Percentiles rank a stretch among this genome's conserved stretches.
phyloP scores from a whole-genome alignment of 768 basidiomycete genomes.

The Nidularia pulvinata region DNA sequence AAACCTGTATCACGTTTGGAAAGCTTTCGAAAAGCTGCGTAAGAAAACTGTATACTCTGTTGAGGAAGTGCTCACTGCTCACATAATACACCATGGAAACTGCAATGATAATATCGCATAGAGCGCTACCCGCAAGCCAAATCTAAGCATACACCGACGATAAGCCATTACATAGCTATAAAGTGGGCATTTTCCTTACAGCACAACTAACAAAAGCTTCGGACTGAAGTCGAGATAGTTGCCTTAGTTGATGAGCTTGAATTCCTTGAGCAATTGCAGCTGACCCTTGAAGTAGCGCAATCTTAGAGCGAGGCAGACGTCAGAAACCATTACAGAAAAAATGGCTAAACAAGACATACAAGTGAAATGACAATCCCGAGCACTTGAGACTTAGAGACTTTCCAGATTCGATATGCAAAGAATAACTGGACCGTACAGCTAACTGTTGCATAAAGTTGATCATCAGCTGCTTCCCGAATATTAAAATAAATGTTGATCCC shows the following conservation, averaged over 20 bases:
- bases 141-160: conserved; percentile 2
- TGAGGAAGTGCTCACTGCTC: too few relatives aligned
- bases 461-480: too few relatives aligned
- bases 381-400: too few relatives aligned
- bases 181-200: neutral
- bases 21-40: neutral
- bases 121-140: conserved; percentile 13
- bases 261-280: conserved; percentile 1
- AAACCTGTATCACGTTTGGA: too few relatives aligned
- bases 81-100: conserved; percentile 22
- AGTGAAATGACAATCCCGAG: too few relatives aligned
- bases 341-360: too few relatives aligned
- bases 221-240: too few relatives aligned
- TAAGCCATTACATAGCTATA: neutral
- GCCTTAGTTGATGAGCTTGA: neutral
- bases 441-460: too few relatives aligned
- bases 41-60: too few relatives aligned
- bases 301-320: neutral
- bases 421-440: conserved; percentile 15
- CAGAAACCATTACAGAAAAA: too few relatives aligned
- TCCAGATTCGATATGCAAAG: conserved; percentile 18
- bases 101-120: conserved; percentile 22
- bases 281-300: neutral
- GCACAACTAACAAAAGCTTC: neutral
- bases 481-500: neutral